Base-by-base conservation (phyloP, 495 filamentous ascomycete genomes). In the Cercophora newfieldiana region DNA sequence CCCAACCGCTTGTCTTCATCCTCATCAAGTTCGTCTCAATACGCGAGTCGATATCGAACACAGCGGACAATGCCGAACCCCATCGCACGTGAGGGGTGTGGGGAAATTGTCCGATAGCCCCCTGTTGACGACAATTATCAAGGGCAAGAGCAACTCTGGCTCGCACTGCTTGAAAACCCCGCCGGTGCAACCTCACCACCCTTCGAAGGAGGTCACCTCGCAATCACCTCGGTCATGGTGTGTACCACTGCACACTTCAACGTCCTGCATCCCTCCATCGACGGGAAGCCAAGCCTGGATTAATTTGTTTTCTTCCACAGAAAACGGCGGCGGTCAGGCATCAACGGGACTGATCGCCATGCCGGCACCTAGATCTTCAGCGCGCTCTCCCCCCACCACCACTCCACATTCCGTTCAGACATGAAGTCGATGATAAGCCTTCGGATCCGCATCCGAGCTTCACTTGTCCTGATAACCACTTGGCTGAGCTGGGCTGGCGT, bases 221-320 rank as follows among this genome's bases (percentile, higher is more conserved):
- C 51, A 24, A 55, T 55, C 25, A 55, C 19, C 16, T 26, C 51
- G 51, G 22, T 26, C 37, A 44, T 44, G 37, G 37, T 44, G 37
- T 44, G 50, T 26, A 54, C 25, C 25, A 54, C n/a, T 54, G 50
- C n/a, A 44, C 37, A 44, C 37, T 44, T 44, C n/a, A 54, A 55
- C 51, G 21, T 26, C 51, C 51, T 24, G 21, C 21, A 10, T 25
- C 51, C 26, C 22, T 55, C 51, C 51, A 55, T 55, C 7, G 51
- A 28, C 25, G 25, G 37, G 21, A 44, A 44, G 59, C 59, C 59
- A 61, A 61, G 59, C 59, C 48, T 21, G 24, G 30, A 26, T 61
- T 61, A 61, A 61, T 50, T 61, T 61, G 59, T 61, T 61, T n/a
- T 61, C 59, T 19, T 47, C 59, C 59, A 16, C 37, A 21, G 18